phyloP scores from a whole-genome alignment of 1,284 basidiomycete genomes.

The Boletellus dicymbophilus region DNA sequence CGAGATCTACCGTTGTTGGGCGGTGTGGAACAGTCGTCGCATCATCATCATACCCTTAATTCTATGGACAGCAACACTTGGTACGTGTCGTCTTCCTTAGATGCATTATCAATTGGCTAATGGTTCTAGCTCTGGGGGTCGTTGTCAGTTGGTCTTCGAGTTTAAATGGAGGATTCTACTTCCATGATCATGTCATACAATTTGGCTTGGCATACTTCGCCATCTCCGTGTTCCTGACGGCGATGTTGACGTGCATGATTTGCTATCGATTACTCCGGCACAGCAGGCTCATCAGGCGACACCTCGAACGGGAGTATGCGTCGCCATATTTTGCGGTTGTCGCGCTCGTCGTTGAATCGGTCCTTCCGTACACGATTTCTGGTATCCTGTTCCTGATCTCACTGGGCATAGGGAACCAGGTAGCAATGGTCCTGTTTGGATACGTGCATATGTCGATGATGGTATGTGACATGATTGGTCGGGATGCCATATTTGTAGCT shows the following conservation, averaged over 20 bases:
- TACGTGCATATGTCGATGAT: slow-evolving; percentile 24
- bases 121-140: slow-evolving; percentile 23
- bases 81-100: too few relatives aligned
- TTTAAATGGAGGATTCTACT: slow-evolving; percentile 25
- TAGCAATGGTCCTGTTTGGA: slow-evolving; percentile 13
- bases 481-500: too few relatives aligned
- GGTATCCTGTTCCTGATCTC: slow-evolving; percentile 25
- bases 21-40: slow-evolving; percentile 16
- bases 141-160: slow-evolving; percentile 13
- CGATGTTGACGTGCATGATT: slow-evolving; percentile 19
- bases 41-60: slow-evolving; percentile 19
- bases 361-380: slow-evolving; percentile 26
- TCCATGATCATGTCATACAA: slow-evolving; percentile 10
- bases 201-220: slow-evolving; percentile 25
- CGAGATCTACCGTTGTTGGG: slow-evolving; percentile 26
- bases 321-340: slow-evolving; percentile 19
- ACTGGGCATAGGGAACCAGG: slow-evolving; percentile 3
- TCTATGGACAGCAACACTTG: slow-evolving; percentile 26
- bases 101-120: background rate
- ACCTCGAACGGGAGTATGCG: slow-evolving; percentile 21
- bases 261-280: slow-evolving; percentile 22
- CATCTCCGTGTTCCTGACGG: slow-evolving; percentile 23
- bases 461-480: slow-evolving; percentile 11
- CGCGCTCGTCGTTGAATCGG: slow-evolving; percentile 25
- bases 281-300: slow-evolving; percentile 7